These are phyloP conservation scores for Neoconidiobolus thromboides DNA, from an alignment of 371 early-diverging fungal genomes.

Conservation along the genomic window DNA sequence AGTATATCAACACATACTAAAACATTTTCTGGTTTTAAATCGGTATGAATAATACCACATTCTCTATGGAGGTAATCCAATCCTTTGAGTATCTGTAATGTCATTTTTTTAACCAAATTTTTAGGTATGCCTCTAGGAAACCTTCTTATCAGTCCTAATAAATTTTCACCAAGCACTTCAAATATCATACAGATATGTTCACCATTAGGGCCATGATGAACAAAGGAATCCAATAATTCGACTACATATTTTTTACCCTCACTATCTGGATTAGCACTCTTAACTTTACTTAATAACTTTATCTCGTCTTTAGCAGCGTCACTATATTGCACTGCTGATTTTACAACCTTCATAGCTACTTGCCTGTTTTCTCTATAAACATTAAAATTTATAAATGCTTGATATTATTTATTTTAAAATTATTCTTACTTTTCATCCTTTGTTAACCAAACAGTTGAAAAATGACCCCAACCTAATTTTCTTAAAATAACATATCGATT, in stretches of 20 bases:
- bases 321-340: slow-evolving; percentile 85
- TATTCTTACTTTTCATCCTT: slow-evolving; percentile 42
- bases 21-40: slow-evolving; percentile 94
- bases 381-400: not conserved
- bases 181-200: slow-evolving; percentile 92
- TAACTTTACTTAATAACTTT: slow-evolving; percentile 60
- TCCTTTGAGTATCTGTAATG: slow-evolving; percentile 71
- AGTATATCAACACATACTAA: slow-evolving; percentile 55
- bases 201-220: slow-evolving; percentile 76
- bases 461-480: slow-evolving; percentile 97
- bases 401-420: not conserved
- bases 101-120: slow-evolving; percentile 65
- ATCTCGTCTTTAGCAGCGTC: slow-evolving; percentile 94
- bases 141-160: slow-evolving; percentile 60
- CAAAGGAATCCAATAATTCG: slow-evolving; percentile 73
- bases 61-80: slow-evolving; percentile 86
- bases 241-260: slow-evolving; percentile 52
- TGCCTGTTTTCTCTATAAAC: slow-evolving; percentile 35
- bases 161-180: slow-evolving; percentile 90
- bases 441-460: slow-evolving; percentile 92
- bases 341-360: slow-evolving; percentile 92
- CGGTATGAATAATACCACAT: slow-evolving; percentile 96
- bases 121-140: slow-evolving; percentile 71
- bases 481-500: slow-evolving; percentile 62
- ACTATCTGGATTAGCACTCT: slow-evolving; percentile 35